Evolutionary conservation across 2,329 filamentous ascomycete species (phyloP), one percentile per base, ranked within the genome.

Genomic region (Neofusicoccum cordaticola): DNA sequence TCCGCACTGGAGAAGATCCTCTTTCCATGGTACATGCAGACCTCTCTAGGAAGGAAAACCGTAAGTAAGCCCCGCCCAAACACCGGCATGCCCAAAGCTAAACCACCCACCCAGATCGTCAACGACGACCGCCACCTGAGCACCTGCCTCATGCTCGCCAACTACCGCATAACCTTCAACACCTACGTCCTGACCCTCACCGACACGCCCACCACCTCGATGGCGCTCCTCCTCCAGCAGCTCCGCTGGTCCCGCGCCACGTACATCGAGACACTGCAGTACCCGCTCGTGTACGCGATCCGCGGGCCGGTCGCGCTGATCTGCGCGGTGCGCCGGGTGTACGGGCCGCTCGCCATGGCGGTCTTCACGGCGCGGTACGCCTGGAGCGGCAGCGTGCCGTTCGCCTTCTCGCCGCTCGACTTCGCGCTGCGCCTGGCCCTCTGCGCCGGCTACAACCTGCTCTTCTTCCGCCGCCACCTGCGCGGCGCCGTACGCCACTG

Each of bases 41-140:
- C 68, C 0, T 71, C 75, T 0, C 63, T 74, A n/a, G 75, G 76
- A 1, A 70, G 74, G 60, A 72, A 71, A 39, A 77, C 77, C 67
- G 69, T 73, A 12, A 64, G 65, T 31, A 4, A 1, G 57, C 11
- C 27, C 31, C 11, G 13, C 13, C 2, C 2, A 15, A 8, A 9
- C 12, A 17, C 5, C 48, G 17, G 0, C 5, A 7, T 1, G 5
- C 27, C 6, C 11, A 11, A 52, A 12, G 6, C 34, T 22, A 22
- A 56, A 17, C 1, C 13, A 31, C 27, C n/a, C 17, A 3, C 2
- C 2, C 17, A 69, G 70, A 70, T 77, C 51, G 71, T 78, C 44
- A 78, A 78, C 63, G 76, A 78, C 64, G 76, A 78, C 64, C 73
- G 76, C 9, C 76, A 78, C 62, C 69, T 78, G 3, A 78, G 75